Conservation (phyloP, 169 alveolate species). For the Plasmodium vinckei region DNA sequence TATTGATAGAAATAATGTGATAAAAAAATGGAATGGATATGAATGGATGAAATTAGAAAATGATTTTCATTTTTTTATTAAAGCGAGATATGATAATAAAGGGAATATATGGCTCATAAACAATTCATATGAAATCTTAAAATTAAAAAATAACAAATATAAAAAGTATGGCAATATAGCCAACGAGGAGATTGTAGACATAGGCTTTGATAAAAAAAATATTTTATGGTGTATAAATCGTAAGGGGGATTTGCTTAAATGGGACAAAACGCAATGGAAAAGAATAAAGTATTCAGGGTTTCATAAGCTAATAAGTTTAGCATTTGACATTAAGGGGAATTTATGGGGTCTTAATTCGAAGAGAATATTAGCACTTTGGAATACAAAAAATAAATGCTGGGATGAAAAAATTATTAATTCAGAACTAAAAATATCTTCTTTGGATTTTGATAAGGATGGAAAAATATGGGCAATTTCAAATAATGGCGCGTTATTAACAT, state of each 20-base stretch:
- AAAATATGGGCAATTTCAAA: slow-evolving; percentile 64
- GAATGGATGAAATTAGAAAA: slow-evolving; percentile 55
- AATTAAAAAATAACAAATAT: slow-evolving; percentile 21
- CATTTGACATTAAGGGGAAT: slow-evolving; percentile 71
- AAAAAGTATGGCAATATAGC: slow-evolving; percentile 49
- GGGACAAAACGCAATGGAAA: slow-evolving; percentile 65
- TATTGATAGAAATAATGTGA: slow-evolving; percentile 32
- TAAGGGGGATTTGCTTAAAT: slow-evolving; percentile 66
- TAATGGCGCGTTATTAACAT: slow-evolving; percentile 60
- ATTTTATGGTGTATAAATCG: slow-evolving; percentile 72
- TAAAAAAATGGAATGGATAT: slow-evolving; percentile 75
- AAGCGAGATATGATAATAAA: slow-evolving; percentile 70
- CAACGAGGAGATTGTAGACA: slow-evolving; percentile 67
- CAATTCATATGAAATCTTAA: slow-evolving; percentile 36
- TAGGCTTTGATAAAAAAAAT: slow-evolving; percentile 72
- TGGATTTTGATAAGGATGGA: slow-evolving; percentile 64
- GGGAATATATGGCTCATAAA: slow-evolving; percentile 70
- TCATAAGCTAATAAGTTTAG: slow-evolving; percentile 49
- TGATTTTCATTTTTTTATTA: slow-evolving; percentile 35
- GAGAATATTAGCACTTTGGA: slow-evolving; percentile 65
- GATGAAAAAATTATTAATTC: slow-evolving; percentile 48
- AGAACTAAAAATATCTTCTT: slow-evolving; percentile 48
- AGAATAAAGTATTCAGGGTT: slow-evolving; percentile 49
- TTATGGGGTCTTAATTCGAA: slow-evolving; percentile 72
- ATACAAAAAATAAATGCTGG: slow-evolving; percentile 50